Base-by-base conservation (phyloP, 306 rosid genomes). In the Cucurbita argyrosperma region DNA sequence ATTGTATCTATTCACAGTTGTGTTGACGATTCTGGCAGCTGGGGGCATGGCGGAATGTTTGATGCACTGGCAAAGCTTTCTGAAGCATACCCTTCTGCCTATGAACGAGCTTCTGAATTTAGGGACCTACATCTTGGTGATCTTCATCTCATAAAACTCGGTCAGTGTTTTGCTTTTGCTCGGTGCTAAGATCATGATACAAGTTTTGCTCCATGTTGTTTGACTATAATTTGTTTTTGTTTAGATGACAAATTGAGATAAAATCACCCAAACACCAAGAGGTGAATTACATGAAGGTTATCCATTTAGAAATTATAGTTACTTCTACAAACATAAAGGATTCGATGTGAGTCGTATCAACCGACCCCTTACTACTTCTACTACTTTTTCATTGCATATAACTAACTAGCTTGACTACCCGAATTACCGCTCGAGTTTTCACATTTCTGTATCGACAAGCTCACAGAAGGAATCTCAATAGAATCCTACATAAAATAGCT, bases 41-140 rank as follows among this genome's bases (percentile, higher is more conserved):
- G 98, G 98, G 98, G 98, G 70, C 81, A 6, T 54, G 98, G 98
- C 49, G 97, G 98, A 53, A 88, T 94, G 98, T 90, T 94, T 77
- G 84, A 85, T 84, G 96, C 96, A 65, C 80, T 94, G 76, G 65
- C 77, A 79, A 94, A 80, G 81, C 86, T 94, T 76, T 94, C 95
- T 71, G 49, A 77, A 79, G 84, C 81, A 83, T 94, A n/a, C 72
- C 84, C 92, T 39, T 80, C 76, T 73, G 94, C 91, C 52, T 94
- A 94, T 84, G 85, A 86, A 80, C 88, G 78, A 68, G 97, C 97
- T 78, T 84, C 92, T 77, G 94, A 87, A 80, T 87, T 90, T 70
- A 86, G 84, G 79, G 98, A 94, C 75, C 87, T 94, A 74, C 96
- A 90, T 85, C 95, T 86, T 61, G 96, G 98, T 77, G 98, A 90